A percentile compares a stretch with the other conserved stretches of the same genome.
Conservation (phyloP, 1,284 basidiomycete genomes). For the Ceratobasidium sp. region DNA sequence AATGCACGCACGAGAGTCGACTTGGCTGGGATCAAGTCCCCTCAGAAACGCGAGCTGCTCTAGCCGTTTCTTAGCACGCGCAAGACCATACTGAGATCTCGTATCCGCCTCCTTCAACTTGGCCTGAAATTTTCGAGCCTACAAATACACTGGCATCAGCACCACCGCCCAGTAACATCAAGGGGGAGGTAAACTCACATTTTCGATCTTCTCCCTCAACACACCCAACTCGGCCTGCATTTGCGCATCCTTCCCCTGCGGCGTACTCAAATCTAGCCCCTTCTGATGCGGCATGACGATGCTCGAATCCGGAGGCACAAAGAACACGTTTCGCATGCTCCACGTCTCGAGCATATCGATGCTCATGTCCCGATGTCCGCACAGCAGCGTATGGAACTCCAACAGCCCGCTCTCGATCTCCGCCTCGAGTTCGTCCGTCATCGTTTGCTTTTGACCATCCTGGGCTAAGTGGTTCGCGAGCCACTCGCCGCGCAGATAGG, state of each 20-base stretch:
- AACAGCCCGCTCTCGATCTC: conserved; percentile 43
- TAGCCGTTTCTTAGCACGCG: conserved; percentile 29
- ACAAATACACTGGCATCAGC: conserved; percentile 5
- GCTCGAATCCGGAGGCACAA: conserved; percentile 37
- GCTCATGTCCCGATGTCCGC: conserved; percentile 46
- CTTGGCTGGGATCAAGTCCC: conserved; percentile 23
- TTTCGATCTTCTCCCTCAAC: conserved; percentile 43
- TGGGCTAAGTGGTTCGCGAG: conserved; percentile 38
- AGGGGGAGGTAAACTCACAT: conserved; percentile 36
- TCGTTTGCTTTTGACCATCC: conserved; percentile 25
- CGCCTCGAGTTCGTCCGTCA: conserved; percentile 23
- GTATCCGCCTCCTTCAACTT: conserved; percentile 43
- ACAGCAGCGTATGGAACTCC: conserved; percentile 46
- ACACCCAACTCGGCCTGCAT: conserved; percentile 42
- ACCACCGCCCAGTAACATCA: conserved; percentile 4
- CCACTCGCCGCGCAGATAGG: conserved; percentile 43
- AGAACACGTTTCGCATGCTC: conserved; percentile 47
- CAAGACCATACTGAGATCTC: conserved; percentile 27
- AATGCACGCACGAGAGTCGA: conserved; percentile 38
- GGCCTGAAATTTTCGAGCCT: conserved; percentile 44
- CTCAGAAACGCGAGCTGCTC: conserved; percentile 38
- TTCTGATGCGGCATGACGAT: conserved; percentile 46
- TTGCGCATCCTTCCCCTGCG: conserved; percentile 42
- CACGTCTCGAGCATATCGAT: conserved; percentile 47
- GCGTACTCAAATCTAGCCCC: conserved; percentile 42